Base-by-base conservation (phyloP, 371 early-diverging fungal species). In the Parasitella parasitica region DNA sequence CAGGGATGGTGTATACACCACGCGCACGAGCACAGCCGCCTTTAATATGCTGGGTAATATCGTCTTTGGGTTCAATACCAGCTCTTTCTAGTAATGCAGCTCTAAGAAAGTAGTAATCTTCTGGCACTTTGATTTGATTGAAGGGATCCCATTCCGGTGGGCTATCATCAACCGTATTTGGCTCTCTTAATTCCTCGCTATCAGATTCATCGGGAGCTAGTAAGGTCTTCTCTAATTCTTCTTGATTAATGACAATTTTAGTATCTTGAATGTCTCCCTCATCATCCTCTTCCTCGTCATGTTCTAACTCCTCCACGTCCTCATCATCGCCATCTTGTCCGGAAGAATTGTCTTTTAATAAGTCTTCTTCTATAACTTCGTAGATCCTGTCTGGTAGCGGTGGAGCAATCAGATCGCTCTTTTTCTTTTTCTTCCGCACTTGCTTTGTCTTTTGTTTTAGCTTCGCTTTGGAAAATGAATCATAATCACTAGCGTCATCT, bases 1-100 rank as follows among this genome's bases (percentile, higher is more conserved):
- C 86, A 0, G 91, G 78, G 20, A 94, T 87, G 86, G 68, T 80
- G 86, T 6, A 90, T 88, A 67, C 94, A 86, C 54, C 37, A 18
- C 59, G 35, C 0, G 92, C 91, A 34, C 97, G 86, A 6, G 95
- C 97, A 39, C 87, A 82, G 13, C 95, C 95, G 0, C 90, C 89
- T 34, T 76, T 30, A 35, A 58, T 13, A 15, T 8, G 49, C 43
- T 34, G 54, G 32, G 15, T 53, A 26, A 70, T 59, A 18, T 30
- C 16, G 15, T 16, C 50, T 50, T 56, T 27, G 5, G 30, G 43
- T 24, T 26, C 20, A 41, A 41, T 49, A 2, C 43, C 54, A 1
- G 62, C 51, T 35, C 73, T 70, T 60, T 77, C 73, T 49, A 82
- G 67, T 39, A 86, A 54, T 4, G 81, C 85, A 35, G 75, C 57